Percentiles rank a stretch among this genome's conserved stretches.
Evolutionary conservation across 2,329 filamentous ascomycete genomes (phyloP).

Genomic region (Rugonectria rugulosa): DNA sequence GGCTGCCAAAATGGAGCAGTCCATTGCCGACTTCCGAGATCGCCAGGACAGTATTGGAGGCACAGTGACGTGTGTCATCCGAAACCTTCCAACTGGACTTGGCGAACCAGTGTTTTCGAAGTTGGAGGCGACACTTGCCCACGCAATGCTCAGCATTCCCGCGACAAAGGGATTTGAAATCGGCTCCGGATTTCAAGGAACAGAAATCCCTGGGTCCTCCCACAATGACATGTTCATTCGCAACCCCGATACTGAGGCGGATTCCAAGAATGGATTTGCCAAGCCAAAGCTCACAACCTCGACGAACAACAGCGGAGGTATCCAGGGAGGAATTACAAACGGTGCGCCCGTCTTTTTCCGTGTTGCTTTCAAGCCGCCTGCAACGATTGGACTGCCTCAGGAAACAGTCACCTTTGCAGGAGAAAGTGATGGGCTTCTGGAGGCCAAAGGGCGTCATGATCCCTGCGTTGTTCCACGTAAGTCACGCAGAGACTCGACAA

Average conservation of each 20-base stretch:
- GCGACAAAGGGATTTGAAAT: slow-evolving; percentile 97
- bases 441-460: slow-evolving; percentile 93
- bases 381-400: slow-evolving; percentile 91
- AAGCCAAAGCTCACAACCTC: slow-evolving; percentile 72
- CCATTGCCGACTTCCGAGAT: slow-evolving; percentile 81
- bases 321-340: slow-evolving; percentile 95
- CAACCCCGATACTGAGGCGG: slow-evolving; percentile 53
- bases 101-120: slow-evolving; percentile 97
- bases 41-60: slow-evolving; percentile 89
- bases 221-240: slow-evolving; percentile 79
- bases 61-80: slow-evolving; percentile 92
- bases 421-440: slow-evolving; percentile 73
- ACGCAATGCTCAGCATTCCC: slow-evolving; percentile 95
- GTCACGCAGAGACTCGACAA: too few relatives aligned
- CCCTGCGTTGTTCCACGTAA: slow-evolving; percentile 91
- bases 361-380: slow-evolving; percentile 92
- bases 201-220: slow-evolving; percentile 83
- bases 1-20: slow-evolving; percentile 75
- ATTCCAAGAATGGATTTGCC: slow-evolving; percentile 52
- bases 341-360: slow-evolving; percentile 94
- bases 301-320: slow-evolving; percentile 94
- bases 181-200: slow-evolving; percentile 89
- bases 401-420: slow-evolving; percentile 82
- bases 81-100: slow-evolving; percentile 82
- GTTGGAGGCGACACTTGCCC: slow-evolving; percentile 87